Evolutionary conservation across 495 filamentous ascomycete genomes (phyloP), one percentile per base, ranked within the genome.

Genomic region (Mycothermus thermophilus): DNA sequence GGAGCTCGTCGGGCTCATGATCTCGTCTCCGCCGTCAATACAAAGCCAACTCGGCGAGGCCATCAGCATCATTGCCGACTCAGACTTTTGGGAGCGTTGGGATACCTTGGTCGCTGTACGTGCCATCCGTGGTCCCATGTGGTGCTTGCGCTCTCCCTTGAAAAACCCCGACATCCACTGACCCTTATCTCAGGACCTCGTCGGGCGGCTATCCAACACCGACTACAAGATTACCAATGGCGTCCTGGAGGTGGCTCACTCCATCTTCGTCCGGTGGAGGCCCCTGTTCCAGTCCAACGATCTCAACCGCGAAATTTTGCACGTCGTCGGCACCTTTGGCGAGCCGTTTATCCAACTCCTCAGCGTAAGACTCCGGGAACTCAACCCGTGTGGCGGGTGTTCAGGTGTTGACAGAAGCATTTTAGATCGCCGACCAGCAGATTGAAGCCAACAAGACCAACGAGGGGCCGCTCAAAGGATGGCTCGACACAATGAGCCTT

Each of bases 1-100:
- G 38, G 87, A 95, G 59, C 71, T 99, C 46, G 83, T 99, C 49
- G 87, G 83, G 30, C 64, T 99, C 43, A 99, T 99, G 92, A 90
- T 93, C 41, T 77, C 78, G 5, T 82, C 90, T 11, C 87, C 87
- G 3, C 47, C 82, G 18, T 75, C 70, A 10, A 83, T 99, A 42
- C 92, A 95, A 55, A 74, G 81, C 27, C 92, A 96, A 59, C 64
- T 99, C 27, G 92, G 92, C 43, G 92, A 96, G 44, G 86, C 90
- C 24, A 84, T 95, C 52, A 94, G 90, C 58, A 72, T 85, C 42
- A 96, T 99, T 41, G 92, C 92, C 23, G 88, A 96, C 56, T 94
- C 85, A 46, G 92, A 99, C 53, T 99, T 99, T 59, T 96, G 80
- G 79, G 65, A 78, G 55, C 69, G 80, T 48, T 99, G 92, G 92